These are phyloP conservation scores for Stagonosporopsis tanaceti DNA, from an alignment of 2,329 filamentous ascomycete genomes.

Conservation along the genomic window DNA sequence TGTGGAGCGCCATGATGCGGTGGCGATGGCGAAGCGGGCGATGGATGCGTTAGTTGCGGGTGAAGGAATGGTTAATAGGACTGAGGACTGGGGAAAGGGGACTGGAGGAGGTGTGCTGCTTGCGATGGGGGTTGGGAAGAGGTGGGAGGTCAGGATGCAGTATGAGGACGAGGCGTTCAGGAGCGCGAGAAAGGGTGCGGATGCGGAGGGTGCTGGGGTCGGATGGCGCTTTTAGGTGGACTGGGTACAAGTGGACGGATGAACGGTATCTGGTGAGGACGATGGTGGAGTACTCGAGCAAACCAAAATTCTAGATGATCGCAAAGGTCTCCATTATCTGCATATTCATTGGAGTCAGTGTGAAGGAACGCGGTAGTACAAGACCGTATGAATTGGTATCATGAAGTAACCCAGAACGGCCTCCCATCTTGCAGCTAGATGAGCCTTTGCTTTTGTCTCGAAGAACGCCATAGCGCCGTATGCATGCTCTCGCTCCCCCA, in stretches of 20 bases:
- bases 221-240: conserved; percentile 7
- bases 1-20: conserved; percentile 14
- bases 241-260: not conserved
- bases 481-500: conserved; percentile 21
- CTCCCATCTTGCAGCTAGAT: conserved; percentile 8
- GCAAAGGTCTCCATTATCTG: not conserved
- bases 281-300: not conserved
- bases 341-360: not conserved
- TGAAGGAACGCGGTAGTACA: not conserved
- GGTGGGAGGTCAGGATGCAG: conserved; percentile 31
- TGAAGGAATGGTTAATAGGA: not conserved
- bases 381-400: conserved; percentile 28
- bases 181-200: conserved; percentile 21
- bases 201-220: conserved; percentile 2
- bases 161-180: conserved; percentile 30
- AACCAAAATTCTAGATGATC: not conserved
- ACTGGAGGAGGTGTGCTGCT: conserved; percentile 25
- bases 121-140: conserved; percentile 18
- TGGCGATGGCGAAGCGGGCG: conserved; percentile 16
- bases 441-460: conserved; percentile 23
- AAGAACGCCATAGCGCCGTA: conserved; percentile 39
- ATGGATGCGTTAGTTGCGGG: conserved; percentile 25
- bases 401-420: conserved; percentile 10
- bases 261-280: not conserved
- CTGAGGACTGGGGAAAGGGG: conserved; percentile 23